These are phyloP conservation scores for Bimuria novae-zelandiae DNA, from an alignment of 2,329 filamentous ascomycete genomes.

Conservation along the genomic window DNA sequence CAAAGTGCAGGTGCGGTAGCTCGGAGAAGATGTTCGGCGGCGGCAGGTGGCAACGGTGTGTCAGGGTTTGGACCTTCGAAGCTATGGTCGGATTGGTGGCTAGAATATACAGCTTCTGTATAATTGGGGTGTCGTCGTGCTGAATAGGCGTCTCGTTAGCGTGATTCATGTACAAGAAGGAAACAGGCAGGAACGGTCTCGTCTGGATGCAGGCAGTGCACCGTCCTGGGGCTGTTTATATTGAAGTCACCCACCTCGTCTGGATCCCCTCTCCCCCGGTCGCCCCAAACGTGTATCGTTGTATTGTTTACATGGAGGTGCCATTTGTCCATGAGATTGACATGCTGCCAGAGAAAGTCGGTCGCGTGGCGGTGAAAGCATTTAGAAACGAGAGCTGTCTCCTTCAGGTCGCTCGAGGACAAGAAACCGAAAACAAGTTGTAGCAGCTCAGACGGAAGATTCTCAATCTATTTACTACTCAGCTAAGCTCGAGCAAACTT, in stretches of 20 bases:
- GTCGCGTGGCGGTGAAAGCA: conserved; percentile 44
- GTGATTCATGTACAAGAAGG: neutral
- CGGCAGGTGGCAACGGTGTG: conserved; percentile 53
- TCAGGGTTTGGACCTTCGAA: conserved; percentile 49
- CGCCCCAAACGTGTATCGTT: conserved; percentile 17
- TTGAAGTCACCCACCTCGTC: conserved; percentile 21
- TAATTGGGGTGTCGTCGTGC: conserved; percentile 49
- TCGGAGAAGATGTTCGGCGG: conserved; percentile 52
- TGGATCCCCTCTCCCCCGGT: conserved; percentile 20
- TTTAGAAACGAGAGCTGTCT: conserved; percentile 41
- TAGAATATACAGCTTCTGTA: conserved; percentile 49
- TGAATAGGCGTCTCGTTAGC: neutral
- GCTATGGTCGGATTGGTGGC: conserved; percentile 50
- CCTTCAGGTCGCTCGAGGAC: conserved; percentile 32
- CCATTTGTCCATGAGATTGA: conserved; percentile 48
- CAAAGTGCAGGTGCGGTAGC: conserved; percentile 48
- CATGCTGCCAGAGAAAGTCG: conserved; percentile 47
- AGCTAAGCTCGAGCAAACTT: neutral
- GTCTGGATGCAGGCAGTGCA: too few species aligned
- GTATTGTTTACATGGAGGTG: conserved; percentile 27
- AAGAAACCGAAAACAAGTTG: conserved; percentile 47
- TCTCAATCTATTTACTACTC: conserved; percentile 27
- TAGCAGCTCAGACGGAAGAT: conserved; percentile 50
- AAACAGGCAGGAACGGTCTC: too few species aligned
- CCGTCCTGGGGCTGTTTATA: too few species aligned